Percentiles rank a stretch among this genome's conserved stretches.
phyloP scores from a whole-genome alignment of 768 basidiomycete species.

The Hypsizygus marmoreus region DNA sequence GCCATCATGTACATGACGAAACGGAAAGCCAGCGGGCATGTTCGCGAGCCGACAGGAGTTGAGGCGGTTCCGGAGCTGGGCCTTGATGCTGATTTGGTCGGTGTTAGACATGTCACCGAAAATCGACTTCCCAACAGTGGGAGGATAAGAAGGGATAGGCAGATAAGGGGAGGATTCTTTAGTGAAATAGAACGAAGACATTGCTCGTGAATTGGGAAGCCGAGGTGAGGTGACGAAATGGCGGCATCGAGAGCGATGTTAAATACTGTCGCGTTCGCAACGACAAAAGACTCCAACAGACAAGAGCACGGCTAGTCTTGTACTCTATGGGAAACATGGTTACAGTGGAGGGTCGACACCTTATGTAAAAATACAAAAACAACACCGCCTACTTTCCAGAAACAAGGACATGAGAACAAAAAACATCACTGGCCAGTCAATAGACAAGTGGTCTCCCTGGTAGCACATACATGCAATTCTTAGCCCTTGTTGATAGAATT shows the following conservation, averaged over 20 bases:
- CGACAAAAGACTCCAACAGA: slow-evolving; percentile 9
- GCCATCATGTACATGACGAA: slow-evolving; percentile 26
- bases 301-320: slow-evolving; percentile 16
- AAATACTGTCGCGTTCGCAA: slow-evolving; percentile 10
- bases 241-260: slow-evolving; percentile 1
- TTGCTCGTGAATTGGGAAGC: background rate
- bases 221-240: background rate
- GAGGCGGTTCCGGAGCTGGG: slow-evolving; percentile 32
- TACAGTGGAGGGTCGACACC: slow-evolving; percentile 5
- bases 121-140: background rate
- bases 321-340: slow-evolving; percentile 12
- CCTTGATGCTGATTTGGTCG: slow-evolving; percentile 23
- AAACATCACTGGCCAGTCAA: slow-evolving; percentile 2
- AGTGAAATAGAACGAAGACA: slow-evolving; percentile 8
- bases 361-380: slow-evolving; percentile 11
- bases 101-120: slow-evolving; percentile 4
- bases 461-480: too few species aligned
- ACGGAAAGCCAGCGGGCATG: slow-evolving; percentile 39
- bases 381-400: slow-evolving; percentile 15
- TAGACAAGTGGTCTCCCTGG: too few species aligned
- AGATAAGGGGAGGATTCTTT: slow-evolving; percentile 6
- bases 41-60: slow-evolving; percentile 29
- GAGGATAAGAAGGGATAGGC: slow-evolving; percentile 5
- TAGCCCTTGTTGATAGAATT: too few species aligned
- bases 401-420: slow-evolving; percentile 15